Conservation (phyloP, 2,329 filamentous ascomycete species). For the Exophiala sp. region DNA sequence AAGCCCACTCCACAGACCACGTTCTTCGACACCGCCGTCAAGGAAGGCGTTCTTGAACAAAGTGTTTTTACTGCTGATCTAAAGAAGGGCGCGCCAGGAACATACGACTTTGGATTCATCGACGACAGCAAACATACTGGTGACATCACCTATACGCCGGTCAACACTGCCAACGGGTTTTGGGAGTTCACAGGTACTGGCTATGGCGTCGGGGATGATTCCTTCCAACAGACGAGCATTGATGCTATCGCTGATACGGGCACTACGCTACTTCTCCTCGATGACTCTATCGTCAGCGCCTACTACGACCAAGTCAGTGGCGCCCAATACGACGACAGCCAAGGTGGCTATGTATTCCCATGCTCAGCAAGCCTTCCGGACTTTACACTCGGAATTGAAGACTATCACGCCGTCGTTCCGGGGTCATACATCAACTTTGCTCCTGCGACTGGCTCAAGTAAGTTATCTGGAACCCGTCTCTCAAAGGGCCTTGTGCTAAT, state of each 20-base stretch:
- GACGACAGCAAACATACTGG: constrained; percentile 55
- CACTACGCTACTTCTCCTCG: constrained; percentile 60
- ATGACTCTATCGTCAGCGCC: constrained; percentile 46
- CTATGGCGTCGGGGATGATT: constrained; percentile 48
- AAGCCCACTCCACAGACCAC: constrained; percentile 47
- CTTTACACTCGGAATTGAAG: constrained; percentile 49
- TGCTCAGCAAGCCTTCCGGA: constrained; percentile 48
- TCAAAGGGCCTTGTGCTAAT: neutral
- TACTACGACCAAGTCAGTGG: constrained; percentile 57
- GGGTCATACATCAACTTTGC: constrained; percentile 49
- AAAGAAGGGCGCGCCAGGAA: constrained; percentile 48
- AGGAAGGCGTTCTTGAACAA: constrained; percentile 39
- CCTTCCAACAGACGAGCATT: constrained; percentile 40
- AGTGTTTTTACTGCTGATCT: constrained; percentile 52
- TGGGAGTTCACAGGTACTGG: constrained; percentile 57
- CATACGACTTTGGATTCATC: constrained; percentile 56
- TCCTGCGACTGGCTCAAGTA: constrained; percentile 23
- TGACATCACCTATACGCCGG: constrained; percentile 49
- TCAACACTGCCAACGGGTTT: constrained; percentile 54
- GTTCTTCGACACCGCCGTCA: constrained; percentile 57
- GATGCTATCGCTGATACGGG: constrained; percentile 63
- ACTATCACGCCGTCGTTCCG: constrained; percentile 47
- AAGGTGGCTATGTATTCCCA: constrained; percentile 38
- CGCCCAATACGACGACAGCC: constrained; percentile 33
- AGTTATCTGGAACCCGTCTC: constrained; percentile 4